Evolutionary conservation across 176 grass and related monocot species (phyloP).

Genomic region (Paspalum notatum): DNA sequence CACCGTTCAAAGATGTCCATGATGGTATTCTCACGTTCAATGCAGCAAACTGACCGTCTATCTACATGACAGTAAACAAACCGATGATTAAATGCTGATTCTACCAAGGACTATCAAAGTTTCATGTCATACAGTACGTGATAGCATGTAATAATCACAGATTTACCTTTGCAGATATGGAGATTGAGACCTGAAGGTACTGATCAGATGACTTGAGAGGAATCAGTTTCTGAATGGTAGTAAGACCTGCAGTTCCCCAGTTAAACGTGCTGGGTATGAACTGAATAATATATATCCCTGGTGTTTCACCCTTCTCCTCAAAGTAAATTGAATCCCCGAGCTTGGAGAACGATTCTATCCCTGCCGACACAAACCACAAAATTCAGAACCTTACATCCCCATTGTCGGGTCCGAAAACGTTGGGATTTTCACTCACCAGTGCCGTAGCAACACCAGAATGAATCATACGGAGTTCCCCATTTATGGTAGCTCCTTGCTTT

Average conservation of each 20-base stretch:
- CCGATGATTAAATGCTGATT: conserved; percentile 7
- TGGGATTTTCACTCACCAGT: conserved; percentile 61
- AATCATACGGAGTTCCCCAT: conserved; percentile 77
- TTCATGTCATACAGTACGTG: not conserved
- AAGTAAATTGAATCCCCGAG: conserved; percentile 93
- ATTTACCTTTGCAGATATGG: conserved; percentile 60
- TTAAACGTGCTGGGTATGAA: conserved; percentile 83
- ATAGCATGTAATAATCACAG: too few relatives aligned
- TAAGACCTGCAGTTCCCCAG: conserved; percentile 65
- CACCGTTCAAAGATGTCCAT: conserved; percentile 65
- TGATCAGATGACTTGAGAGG: conserved; percentile 62
- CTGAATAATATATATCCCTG: conserved; percentile 71
- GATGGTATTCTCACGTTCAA: conserved; percentile 79
- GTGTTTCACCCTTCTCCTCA: conserved; percentile 63
- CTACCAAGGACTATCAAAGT: not conserved
- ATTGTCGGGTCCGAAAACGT: too few relatives aligned
- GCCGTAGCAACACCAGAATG: conserved; percentile 98
- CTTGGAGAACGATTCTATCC: conserved; percentile 94
- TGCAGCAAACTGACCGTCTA: conserved; percentile 50
- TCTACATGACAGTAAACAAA: conserved; percentile 41
- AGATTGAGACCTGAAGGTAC: conserved; percentile 62
- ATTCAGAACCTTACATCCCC: too few relatives aligned
- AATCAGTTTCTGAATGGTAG: conserved; percentile 54
- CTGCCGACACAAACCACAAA: conserved; percentile 27
- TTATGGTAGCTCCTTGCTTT: conserved; percentile 83